Base-by-base conservation (phyloP, 1,284 basidiomycete species). In the Grifola frondosa region DNA sequence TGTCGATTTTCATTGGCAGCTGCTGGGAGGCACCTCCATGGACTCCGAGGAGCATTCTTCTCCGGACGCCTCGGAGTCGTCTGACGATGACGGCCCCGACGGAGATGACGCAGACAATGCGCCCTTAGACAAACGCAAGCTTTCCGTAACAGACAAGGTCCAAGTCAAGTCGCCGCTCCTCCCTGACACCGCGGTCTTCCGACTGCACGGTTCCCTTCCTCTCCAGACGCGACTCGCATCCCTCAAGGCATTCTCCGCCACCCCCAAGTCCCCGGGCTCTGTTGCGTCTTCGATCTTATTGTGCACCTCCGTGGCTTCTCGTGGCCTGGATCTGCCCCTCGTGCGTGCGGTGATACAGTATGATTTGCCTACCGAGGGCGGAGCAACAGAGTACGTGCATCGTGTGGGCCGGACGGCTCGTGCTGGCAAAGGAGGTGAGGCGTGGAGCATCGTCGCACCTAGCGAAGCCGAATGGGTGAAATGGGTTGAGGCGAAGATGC, bases 291-390 rank as follows among this genome's bases (percentile, higher is more conserved):
- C 92, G 1, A 79, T 99, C 37, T 75, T 99, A 6, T 74, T 99
- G 30, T 98, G 95, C 61, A 99, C 97, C 1, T 96, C 93, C 2
- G 94, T 99, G 43, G 97, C 96, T 1, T 93, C 95, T 23, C 91
- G 97, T 60, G 97, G 97, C 60, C 77, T 99, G n/a, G 97, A 99
- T 70, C 71, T 99, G 33, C 94, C 94, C 3, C 79, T 92, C n/a
- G 94, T 99, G 7, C 84, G 87, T 15, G 90, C 91, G 3, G 95
- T 99, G 43, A 74, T 99, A 24, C 97, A 99, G 62, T 96, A 96
- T 61, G 97, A 99, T 64, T 79, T 98, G 20, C 96, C 97, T 0
- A 99, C 97, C 0, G 97, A 99, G 70, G 91, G 94, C 12, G 96
- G 97, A 3, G 87, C 88, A 13, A 97, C 89, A 17, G 97, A 99